Evolutionary conservation across 2,329 filamentous ascomycete species (phyloP).

Genomic region (Arthrobotrys pseudoclavata): DNA sequence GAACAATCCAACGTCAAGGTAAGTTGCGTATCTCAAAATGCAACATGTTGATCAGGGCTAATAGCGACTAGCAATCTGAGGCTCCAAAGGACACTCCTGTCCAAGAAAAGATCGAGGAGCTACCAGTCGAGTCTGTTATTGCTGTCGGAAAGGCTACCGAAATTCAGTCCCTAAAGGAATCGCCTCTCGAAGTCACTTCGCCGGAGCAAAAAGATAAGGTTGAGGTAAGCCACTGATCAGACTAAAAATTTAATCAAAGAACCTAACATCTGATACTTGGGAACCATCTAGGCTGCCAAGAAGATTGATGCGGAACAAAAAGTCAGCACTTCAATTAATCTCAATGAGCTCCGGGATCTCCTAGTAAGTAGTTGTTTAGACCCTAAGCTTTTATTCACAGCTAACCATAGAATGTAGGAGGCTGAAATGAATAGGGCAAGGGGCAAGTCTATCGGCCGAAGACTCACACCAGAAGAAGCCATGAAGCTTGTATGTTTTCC

Average conservation of each 20-base stretch:
- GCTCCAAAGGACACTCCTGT: neutral
- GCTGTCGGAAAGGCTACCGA: neutral
- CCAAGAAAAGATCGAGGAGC: neutral
- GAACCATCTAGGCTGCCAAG: neutral
- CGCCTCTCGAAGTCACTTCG: neutral
- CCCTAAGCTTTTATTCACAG: neutral
- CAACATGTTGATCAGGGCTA: slow-evolving; percentile 1
- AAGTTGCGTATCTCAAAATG: slow-evolving; percentile 14
- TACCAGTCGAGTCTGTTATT: neutral
- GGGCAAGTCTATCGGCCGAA: slow-evolving; percentile 19
- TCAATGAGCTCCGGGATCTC: neutral
- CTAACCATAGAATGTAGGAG: neutral
- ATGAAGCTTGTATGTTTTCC: slow-evolving; percentile 41
- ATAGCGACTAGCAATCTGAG: neutral
- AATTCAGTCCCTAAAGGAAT: neutral
- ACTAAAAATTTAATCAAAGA: neutral
- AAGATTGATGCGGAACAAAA: slow-evolving; percentile 19
- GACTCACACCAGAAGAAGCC: slow-evolving; percentile 38
- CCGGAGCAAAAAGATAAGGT: neutral
- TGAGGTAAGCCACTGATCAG: neutral
- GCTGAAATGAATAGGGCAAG: neutral
- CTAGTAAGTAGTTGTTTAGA: neutral
- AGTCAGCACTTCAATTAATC: neutral
- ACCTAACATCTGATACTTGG: neutral
- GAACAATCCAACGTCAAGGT: slow-evolving; percentile 20